Base-by-base conservation (phyloP, 1,284 basidiomycete genomes). In the Trichosporon inkin region DNA sequence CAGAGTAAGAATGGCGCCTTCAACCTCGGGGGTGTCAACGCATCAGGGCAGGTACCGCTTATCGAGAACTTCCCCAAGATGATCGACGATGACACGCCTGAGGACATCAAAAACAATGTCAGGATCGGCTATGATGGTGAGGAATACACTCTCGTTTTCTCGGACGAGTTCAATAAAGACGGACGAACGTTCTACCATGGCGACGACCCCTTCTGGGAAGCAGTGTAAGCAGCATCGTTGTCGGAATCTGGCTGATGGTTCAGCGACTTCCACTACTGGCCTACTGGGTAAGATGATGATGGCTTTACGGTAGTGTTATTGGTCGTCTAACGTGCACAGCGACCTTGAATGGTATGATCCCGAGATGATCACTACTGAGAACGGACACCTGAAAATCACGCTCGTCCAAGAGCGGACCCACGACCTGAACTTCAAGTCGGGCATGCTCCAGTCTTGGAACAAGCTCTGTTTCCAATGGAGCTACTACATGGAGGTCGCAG, bases 281-380 rank as follows among this genome's bases (percentile, higher is more conserved):
- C 73, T 10, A 76, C 71, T 22, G 71, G 65, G 74, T 73, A 56
- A 60, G 74, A 58, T 10, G 19, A 20, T 3, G 10, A 8, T 8
- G 24, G 16, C 6, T 6, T 1, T 11, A 17, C 38, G 14, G 1
- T 17, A 13, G 16, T 6, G 14, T 17, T 2, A 53, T 61, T 60
- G 17, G 28, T 19, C 24, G 4, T 32, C 28, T 32, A 8, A 32
- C 8, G 28, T 32, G 28, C 28, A 58, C 52, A 80, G 71, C 16
- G 87, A 88, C 72, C 62, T 84, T 62, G 87, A 90, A 72, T 89
- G 87, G 86, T 87, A 92, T 77, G 88, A 91, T 68, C 93, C 94
- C 0, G 83, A 81, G 13, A 87, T 88, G 3, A 80, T 93, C 62
- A 90, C 85, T 0, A 99, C 95, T 1, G 79, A 78, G 55, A 81